Base-by-base conservation (phyloP, 345 rosid genomes). In the Diplotaxis tenuifolia region DNA sequence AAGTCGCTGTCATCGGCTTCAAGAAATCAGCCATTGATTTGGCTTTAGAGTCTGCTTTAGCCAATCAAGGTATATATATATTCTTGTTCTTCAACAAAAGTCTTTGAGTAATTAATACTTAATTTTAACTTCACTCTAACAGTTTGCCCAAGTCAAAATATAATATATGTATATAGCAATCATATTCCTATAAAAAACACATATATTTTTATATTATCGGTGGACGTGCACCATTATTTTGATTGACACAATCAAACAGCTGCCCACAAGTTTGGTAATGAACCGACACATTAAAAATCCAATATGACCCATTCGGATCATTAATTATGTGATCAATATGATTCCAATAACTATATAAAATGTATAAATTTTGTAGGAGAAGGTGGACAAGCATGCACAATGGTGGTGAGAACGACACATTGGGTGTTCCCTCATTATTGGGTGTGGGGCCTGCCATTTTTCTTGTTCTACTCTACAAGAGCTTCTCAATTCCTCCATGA, bases 11-110 rank as follows among this genome's bases (percentile, higher is more conserved):
- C 53, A 76, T 89, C 15, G 98, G 98, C 57, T 93, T 64, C 84
- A 93, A 83, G 71, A 93, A 93, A 83, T 93, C 98, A 3, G 98
- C 84, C 65, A 93, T 93, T 15, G 98, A 93, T 85, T 84, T 93
- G 75, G 97, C 98, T 61, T 49, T 86, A 76, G 98, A 93, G 77
- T 88, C 97, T 59, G 95, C 96, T 14, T 66, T 82, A 72, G 92
- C 93, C 11, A 93, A 93, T 75, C 91, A 84, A 91, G 98, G 98
- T 93, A 78, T 9, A 54, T 16, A 19, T 38, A 18, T 20, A 2
- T 5, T 36, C 9, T 62, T 8, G 16, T 21, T 64, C 23, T 60
- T 23, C 27, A 19, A 62, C 28, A 49, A 11, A 73, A 57, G 28
- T 66, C 11, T n/a, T n/a, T 29, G 25, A 68, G 31, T 57, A 45